Evolutionary conservation across 768 basidiomycete genomes (phyloP).

Genomic region (Neoboletus magnificus): DNA sequence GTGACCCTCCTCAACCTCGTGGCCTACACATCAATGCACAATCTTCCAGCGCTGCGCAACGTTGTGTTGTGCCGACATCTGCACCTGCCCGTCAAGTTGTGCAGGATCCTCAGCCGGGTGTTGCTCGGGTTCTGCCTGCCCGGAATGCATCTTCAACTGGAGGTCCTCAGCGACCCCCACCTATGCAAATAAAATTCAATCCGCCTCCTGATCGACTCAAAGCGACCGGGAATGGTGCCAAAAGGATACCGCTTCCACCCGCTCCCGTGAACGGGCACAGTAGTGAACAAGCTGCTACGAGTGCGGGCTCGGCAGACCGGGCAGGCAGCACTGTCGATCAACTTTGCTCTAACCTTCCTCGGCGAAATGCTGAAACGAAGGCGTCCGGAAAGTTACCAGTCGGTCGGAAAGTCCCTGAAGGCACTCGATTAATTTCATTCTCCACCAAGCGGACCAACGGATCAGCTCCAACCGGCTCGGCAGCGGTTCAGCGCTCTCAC

Average conservation of each 20-base stretch:
- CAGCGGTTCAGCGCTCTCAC: slow-evolving; percentile 5
- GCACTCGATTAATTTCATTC: not conserved
- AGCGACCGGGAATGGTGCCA: slow-evolving; percentile 28
- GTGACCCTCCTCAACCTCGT: slow-evolving; percentile 13
- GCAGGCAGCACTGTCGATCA: not conserved
- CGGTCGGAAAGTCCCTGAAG: slow-evolving; percentile 9
- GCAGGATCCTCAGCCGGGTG: slow-evolving; percentile 4
- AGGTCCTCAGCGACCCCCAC: slow-evolving; percentile 26
- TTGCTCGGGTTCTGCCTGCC: slow-evolving; percentile 1
- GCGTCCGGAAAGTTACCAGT: slow-evolving; percentile 1
- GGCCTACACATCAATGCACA: slow-evolving; percentile 14
- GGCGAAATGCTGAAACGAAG: not conserved
- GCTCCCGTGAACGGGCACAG: not conserved
- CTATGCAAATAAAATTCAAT: slow-evolving; percentile 22
- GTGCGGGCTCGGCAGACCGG: not conserved
- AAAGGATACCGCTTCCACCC: slow-evolving; percentile 32
- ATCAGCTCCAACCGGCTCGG: not conserved
- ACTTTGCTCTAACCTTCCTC: slow-evolving; percentile 10
- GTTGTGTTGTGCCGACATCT: slow-evolving; percentile 13
- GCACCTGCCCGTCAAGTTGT: slow-evolving; percentile 6
- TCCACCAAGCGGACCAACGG: slow-evolving; percentile 10
- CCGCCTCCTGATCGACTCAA: slow-evolving; percentile 23
- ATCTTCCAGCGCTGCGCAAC: slow-evolving; percentile 19
- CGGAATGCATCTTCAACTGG: slow-evolving; percentile 4
- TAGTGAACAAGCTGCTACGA: not conserved